These are phyloP conservation scores for Yarrowia sp. DNA, from an alignment of 805 yeast species.

Conservation along the genomic window DNA sequence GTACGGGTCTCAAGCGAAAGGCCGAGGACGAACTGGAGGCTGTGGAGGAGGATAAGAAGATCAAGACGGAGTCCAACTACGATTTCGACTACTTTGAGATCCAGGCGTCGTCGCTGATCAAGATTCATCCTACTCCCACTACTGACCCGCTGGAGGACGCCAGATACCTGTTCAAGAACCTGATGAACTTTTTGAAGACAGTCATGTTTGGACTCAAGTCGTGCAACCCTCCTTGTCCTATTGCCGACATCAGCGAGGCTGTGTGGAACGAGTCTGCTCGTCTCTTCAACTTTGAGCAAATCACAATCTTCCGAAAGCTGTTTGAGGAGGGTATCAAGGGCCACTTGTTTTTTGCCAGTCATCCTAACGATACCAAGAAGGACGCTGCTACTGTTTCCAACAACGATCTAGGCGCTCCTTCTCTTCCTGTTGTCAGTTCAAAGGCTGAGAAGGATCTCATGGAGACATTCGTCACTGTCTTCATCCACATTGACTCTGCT, in stretches of 20 bases:
- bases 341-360: constrained; percentile 63
- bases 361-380: constrained; percentile 38
- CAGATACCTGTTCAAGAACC: constrained; percentile 77
- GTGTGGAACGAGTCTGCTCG: constrained; percentile 86
- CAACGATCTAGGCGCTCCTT: constrained; percentile 54
- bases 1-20: background rate
- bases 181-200: constrained; percentile 86
- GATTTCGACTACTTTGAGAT: constrained; percentile 46
- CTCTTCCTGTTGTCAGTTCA: constrained; percentile 78
- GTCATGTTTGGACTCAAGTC: constrained; percentile 84
- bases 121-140: constrained; percentile 49
- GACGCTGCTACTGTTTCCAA: constrained; percentile 35
- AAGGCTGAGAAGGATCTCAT: constrained; percentile 92
- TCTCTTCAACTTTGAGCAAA: constrained; percentile 79
- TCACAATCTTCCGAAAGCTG: constrained; percentile 67
- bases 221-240: constrained; percentile 73
- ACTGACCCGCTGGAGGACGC: constrained; percentile 82
- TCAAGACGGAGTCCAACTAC: constrained; percentile 33
- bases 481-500: constrained; percentile 90
- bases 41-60: background rate
- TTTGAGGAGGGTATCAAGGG: constrained; percentile 85
- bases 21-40: background rate
- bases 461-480: constrained; percentile 93
- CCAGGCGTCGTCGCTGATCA: constrained; percentile 55
- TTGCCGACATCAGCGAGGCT: constrained; percentile 50